Evolutionary conservation across 495 filamentous ascomycete genomes (phyloP).

Genomic region (Pseudoneurospora amorphoporcata): DNA sequence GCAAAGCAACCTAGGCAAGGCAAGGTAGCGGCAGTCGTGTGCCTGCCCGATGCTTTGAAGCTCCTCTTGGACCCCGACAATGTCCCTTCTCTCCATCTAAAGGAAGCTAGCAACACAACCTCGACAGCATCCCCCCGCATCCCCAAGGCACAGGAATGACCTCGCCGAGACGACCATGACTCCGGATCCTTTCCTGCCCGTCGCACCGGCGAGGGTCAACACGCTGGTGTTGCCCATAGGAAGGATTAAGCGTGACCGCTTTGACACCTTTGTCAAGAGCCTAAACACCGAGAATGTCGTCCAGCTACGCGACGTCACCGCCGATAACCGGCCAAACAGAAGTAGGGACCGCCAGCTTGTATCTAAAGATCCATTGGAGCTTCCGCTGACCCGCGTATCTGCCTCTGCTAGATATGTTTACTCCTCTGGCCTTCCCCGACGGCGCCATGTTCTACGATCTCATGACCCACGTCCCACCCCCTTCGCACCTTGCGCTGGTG

Average conservation of each 20-base stretch:
- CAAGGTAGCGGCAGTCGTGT: background rate
- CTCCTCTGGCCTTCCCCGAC: conserved; percentile 80
- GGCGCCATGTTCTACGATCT: conserved; percentile 88
- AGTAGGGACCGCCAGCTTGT: conserved; percentile 44
- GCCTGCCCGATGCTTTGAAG: conserved; percentile 3
- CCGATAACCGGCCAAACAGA: conserved; percentile 76
- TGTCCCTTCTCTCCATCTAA: conserved; percentile 6
- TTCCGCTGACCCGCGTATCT: conserved; percentile 21
- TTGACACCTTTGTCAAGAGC: conserved; percentile 65
- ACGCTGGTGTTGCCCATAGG: conserved; percentile 79
- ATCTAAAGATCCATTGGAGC: background rate
- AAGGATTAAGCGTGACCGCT: conserved; percentile 70
- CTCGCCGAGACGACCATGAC: conserved; percentile 54
- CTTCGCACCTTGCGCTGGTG: conserved; percentile 65
- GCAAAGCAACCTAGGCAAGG: background rate
- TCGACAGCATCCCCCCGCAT: background rate
- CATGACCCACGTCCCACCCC: conserved; percentile 63
- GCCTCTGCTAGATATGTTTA: conserved; percentile 71
- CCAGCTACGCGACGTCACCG: conserved; percentile 80
- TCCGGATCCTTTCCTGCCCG: conserved; percentile 75
- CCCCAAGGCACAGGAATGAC: conserved; percentile 13
- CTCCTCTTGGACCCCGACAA: conserved; percentile 12
- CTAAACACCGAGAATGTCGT: conserved; percentile 74
- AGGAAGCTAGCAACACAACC: background rate
- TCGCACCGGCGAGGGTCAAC: conserved; percentile 80